phyloP scores from a whole-genome alignment of 2,329 filamentous ascomycete species.

The Colletotrichum sp. region DNA sequence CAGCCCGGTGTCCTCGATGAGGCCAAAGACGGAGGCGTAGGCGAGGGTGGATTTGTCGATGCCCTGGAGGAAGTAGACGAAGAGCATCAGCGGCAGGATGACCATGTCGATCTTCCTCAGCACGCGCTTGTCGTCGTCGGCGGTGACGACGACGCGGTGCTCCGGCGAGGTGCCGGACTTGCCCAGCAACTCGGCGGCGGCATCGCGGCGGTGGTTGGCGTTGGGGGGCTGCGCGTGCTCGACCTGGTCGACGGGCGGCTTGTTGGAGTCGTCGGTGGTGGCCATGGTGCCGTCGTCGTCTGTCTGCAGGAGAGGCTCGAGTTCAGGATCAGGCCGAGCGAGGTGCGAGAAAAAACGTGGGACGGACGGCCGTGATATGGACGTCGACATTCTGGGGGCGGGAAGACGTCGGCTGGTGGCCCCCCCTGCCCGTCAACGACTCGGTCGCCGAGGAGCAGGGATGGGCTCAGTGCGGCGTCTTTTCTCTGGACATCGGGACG shows the following conservation, averaged over 20 bases:
- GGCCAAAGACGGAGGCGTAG: constrained; percentile 68
- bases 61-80: constrained; percentile 67
- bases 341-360: not conserved
- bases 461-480: not conserved
- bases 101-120: constrained; percentile 44
- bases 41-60: constrained; percentile 23
- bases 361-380: not conserved
- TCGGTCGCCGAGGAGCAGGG: constrained; percentile 8
- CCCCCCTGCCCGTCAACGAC: not conserved
- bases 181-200: constrained; percentile 50
- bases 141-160: constrained; percentile 31
- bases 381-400: not conserved
- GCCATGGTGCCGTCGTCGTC: not conserved
- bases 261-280: not conserved
- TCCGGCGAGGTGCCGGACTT: constrained; percentile 29
- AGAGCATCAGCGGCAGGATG: constrained; percentile 53
- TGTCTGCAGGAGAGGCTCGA: not conserved
- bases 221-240: not conserved
- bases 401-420: not conserved
- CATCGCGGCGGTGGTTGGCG: constrained; percentile 35
- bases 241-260: constrained; percentile 10
- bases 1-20: constrained; percentile 63
- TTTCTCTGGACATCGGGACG: not conserved
- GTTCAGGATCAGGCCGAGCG: not conserved
- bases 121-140: constrained; percentile 38